These are phyloP conservation scores for Erythrobasidium yunnanense DNA, from an alignment of 768 basidiomycete species.

Conservation along the genomic window DNA sequence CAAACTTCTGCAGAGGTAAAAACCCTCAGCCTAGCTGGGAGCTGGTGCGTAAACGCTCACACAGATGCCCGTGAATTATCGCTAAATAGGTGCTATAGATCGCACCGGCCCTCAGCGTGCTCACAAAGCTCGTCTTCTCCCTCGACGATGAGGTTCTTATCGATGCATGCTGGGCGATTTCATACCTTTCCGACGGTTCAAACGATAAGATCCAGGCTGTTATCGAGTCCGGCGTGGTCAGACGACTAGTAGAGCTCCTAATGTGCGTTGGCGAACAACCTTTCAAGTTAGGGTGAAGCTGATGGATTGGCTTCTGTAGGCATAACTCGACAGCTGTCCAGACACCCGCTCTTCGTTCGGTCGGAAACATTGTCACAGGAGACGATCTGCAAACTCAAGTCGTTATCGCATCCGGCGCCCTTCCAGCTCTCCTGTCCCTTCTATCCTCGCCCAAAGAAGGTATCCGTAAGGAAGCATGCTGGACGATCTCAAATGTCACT, in stretches of 20 bases:
- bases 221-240: slow-evolving; percentile 94
- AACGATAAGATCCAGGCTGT: slow-evolving; percentile 99
- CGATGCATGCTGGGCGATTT: slow-evolving; percentile 99
- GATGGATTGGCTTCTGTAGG: too few relatives aligned
- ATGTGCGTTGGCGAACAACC: slow-evolving; percentile 57
- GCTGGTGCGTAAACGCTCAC: slow-evolving; percentile 51
- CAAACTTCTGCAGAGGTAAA: slow-evolving; percentile 98
- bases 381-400: slow-evolving; percentile 99
- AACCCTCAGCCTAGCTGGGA: slow-evolving; percentile 97
- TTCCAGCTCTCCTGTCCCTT: slow-evolving; percentile 82
- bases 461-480: slow-evolving; percentile 98
- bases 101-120: slow-evolving; percentile 86
- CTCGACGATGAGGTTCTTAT: slow-evolving; percentile 98
- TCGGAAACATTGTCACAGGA: slow-evolving; percentile 98
- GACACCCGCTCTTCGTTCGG: slow-evolving; percentile 92
- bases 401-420: slow-evolving; percentile 92
- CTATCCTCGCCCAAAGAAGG: slow-evolving; percentile 96
- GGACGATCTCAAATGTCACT: slow-evolving; percentile 98
- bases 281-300: too few relatives aligned
- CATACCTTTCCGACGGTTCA: slow-evolving; percentile 94
- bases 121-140: slow-evolving; percentile 97
- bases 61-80: slow-evolving; percentile 15
- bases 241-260: slow-evolving; percentile 90
- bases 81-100: slow-evolving; percentile 51
- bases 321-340: slow-evolving; percentile 70